These are phyloP conservation scores for Triticum dicoccoides DNA, from an alignment of 176 grass and related monocot species.

Conservation along the genomic window DNA sequence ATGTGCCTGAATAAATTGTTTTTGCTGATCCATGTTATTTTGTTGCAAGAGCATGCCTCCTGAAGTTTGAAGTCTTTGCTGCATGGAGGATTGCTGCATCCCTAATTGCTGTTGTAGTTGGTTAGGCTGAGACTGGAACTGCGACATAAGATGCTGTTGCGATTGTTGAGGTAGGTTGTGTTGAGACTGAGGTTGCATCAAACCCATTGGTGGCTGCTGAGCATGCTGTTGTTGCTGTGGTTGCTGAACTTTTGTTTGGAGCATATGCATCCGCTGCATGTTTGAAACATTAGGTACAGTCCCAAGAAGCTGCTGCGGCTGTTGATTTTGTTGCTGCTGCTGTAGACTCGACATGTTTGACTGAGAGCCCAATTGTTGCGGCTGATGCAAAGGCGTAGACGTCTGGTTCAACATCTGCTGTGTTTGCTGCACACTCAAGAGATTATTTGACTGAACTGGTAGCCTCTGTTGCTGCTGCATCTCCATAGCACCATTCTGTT, in stretches of 20 bases:
- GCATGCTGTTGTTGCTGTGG: constrained; percentile 60
- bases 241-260: constrained; percentile 59
- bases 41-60: constrained; percentile 62
- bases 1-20: constrained; percentile 65
- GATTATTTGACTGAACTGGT: constrained; percentile 68
- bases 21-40: constrained; percentile 66
- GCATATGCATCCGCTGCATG: constrained; percentile 55
- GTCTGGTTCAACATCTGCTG: constrained; percentile 84
- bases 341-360: constrained; percentile 57
- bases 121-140: constrained; percentile 62
- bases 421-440: constrained; percentile 72
- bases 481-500: constrained; percentile 61
- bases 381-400: constrained; percentile 60
- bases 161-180: constrained; percentile 66
- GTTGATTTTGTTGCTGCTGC: constrained; percentile 53
- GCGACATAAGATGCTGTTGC: constrained; percentile 72
- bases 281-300: constrained; percentile 50
- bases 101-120: constrained; percentile 57
- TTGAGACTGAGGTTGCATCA: constrained; percentile 64
- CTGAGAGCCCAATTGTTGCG: constrained; percentile 56
- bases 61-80: constrained; percentile 65
- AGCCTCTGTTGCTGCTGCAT: constrained; percentile 77
- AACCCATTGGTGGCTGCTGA: constrained; percentile 57
- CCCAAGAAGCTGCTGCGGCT: constrained; percentile 65
- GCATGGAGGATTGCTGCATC: constrained; percentile 51